Evolutionary conservation across 176 grass and related monocot species (phyloP), one percentile per base, ranked within the genome.

Genomic region (Urochloa ruziziensis): DNA sequence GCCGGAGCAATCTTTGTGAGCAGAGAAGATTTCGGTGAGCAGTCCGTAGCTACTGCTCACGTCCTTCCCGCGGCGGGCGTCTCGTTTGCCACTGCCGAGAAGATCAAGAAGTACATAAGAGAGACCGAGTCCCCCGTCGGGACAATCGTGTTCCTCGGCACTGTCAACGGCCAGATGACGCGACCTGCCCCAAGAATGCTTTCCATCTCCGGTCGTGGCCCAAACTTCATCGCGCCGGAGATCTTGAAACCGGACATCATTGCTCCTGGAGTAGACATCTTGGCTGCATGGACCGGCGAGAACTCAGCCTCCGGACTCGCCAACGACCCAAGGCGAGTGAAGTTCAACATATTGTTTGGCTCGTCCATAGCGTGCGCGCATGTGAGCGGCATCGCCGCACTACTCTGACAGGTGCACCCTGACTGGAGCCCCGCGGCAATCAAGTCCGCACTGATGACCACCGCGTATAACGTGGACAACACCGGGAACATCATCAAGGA

Each of bases 381-480:
- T 82, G 90, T 59, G 19, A 32, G 47, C 47, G 47, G 47, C 14
- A 49, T 49, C 57, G 57, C 57, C n/a, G 57, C 57, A 24, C n/a
- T 27, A 23, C 57, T 60, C 57, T 10, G 57, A 2, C n/a, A 27
- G 1, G n/a, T 10, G n/a, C 57, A 3, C n/a, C 94, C 94, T 19
- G 17, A 84, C 10, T 94, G 91, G 91, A 91, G 84, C 37, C 94
- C 94, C 15, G 82, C 91, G 1, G 87, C 87, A 1, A 81, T 97
- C 27, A 88, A 32, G 74, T 97, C 91, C 0, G 91, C 91, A 1
- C 75, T 97, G 18, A 97, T 97, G 94, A 97, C 91, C 35, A 90
- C 87, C 32, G 90, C n/a, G 21, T 60, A 60, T 24, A 28, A 60
- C n/a, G n/a, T 28, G 21, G 57, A 60, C 57, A 28, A 28, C 57